Conservation (phyloP, 2,329 filamentous ascomycete genomes). For the Zelopaecilomyces penicillatus region DNA sequence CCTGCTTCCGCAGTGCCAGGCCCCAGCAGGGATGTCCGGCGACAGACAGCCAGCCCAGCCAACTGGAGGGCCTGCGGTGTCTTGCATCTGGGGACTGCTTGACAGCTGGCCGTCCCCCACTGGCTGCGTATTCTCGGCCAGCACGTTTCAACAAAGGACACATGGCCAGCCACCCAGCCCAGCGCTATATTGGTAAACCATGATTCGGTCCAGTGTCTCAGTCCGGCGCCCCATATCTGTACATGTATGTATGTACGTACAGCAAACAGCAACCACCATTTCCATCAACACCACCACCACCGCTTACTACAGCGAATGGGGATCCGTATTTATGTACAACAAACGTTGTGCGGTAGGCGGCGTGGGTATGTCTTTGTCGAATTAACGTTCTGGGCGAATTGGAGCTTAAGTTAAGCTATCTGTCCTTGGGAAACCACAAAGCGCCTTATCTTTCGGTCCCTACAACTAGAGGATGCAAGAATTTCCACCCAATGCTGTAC, state of each 20-base stretch:
- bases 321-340: too few relatives aligned
- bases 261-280: background rate
- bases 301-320: too few relatives aligned
- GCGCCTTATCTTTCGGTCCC: too few relatives aligned
- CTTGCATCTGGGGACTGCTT: constrained; percentile 14
- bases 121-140: constrained; percentile 20
- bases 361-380: too few relatives aligned
- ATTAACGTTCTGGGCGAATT: too few relatives aligned
- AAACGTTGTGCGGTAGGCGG: too few relatives aligned
- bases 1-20: background rate
- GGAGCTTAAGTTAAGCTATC: too few relatives aligned
- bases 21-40: background rate
- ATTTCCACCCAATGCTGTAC: too few relatives aligned
- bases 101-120: constrained; percentile 24
- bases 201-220: constrained; percentile 12
- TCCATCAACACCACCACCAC: too few relatives aligned
- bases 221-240: constrained; percentile 3
- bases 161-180: constrained; percentile 26
- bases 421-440: too few relatives aligned
- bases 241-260: background rate
- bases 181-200: constrained; percentile 12
- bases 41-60: constrained; percentile 7
- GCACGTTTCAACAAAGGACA: constrained; percentile 29
- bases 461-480: too few relatives aligned
- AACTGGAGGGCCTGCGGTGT: constrained; percentile 10